Conservation (phyloP, 768 basidiomycete genomes). For the Lactarius akahatsu region DNA sequence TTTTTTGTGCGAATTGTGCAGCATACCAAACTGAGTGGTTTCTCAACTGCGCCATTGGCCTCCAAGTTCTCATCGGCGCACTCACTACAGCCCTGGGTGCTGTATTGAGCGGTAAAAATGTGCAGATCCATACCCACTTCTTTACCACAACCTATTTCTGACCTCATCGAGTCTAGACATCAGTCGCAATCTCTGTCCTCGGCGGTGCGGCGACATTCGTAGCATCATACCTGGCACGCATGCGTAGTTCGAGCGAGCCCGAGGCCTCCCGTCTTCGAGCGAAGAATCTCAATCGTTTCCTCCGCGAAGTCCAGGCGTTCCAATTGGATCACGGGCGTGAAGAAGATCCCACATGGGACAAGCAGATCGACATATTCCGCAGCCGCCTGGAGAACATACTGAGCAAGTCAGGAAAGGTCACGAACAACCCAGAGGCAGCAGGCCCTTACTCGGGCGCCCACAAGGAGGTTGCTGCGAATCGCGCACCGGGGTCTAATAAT, state of each 20-base stretch:
- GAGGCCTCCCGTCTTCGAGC: constrained; percentile 54
- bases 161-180: constrained; percentile 32
- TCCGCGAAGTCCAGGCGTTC: constrained; percentile 61
- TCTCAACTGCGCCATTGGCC: constrained; percentile 33
- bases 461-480: not conserved
- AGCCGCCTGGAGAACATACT: constrained; percentile 48
- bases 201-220: constrained; percentile 66
- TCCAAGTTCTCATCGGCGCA: constrained; percentile 35
- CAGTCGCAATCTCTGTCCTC: constrained; percentile 42
- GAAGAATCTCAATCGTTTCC: constrained; percentile 63
- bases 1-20: not conserved
- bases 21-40: constrained; percentile 18
- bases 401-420: constrained; percentile 38
- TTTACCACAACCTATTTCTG: not conserved
- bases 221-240: constrained; percentile 72
- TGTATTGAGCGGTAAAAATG: constrained; percentile 30
- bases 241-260: constrained; percentile 68
- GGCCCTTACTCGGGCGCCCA: not conserved
- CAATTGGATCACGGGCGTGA: constrained; percentile 38
- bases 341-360: constrained; percentile 13
- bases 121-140: not conserved
- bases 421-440: not conserved
- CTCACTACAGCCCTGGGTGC: constrained; percentile 34
- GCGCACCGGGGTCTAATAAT: not conserved
- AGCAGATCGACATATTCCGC: constrained; percentile 38